Base-by-base conservation (phyloP, 148 eudicot species). In the Chenopodium berlandieri region DNA sequence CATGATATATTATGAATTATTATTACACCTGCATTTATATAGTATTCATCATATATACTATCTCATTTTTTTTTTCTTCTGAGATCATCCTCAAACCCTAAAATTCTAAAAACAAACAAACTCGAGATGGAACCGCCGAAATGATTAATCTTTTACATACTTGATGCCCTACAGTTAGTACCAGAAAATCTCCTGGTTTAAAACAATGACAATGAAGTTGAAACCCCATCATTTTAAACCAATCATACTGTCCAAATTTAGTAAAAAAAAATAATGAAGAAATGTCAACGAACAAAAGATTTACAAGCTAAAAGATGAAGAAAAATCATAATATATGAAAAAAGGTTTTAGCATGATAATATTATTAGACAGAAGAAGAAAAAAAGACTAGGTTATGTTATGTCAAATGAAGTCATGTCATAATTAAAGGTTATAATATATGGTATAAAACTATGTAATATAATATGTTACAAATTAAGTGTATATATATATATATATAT, bases 251-350 rank as follows among this genome's bases (percentile, higher is more conserved):
- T 74, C 68, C 25, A 66, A 52, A 65, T 30, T 65, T 31, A 77
- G 75, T 50, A 69, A 78, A 27, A 67, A 14, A 25, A 4, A 52
- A 47, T 79, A 52, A 47, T 75, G 71, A 56, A 78, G 16, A 62
- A 77, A 85, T 85, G 87, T 81, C 84, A 81, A 67, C 71, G 37
- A 40, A 74, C 44, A 60, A 67, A 78, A 71, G 71, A 80, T 80
- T 54, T 27, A 34, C 17, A 56, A 23, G 66, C 60, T 47, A 44
- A 34, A 25, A 44, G 65, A 62, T 50, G 79, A 72, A 66, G 65
- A 63, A 27, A 32, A 17, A 78, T 65, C 30, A 65, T 66, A 65
- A 47, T 17, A 76, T 48, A 64, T 19, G 58, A 16, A 65, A 77
- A 72, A 84, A 84, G 73, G 68, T 27, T 46, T 56, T 65, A 30